Evolutionary conservation across 495 filamentous ascomycete species (phyloP).

Genomic region (Penicillium malachiteum): DNA sequence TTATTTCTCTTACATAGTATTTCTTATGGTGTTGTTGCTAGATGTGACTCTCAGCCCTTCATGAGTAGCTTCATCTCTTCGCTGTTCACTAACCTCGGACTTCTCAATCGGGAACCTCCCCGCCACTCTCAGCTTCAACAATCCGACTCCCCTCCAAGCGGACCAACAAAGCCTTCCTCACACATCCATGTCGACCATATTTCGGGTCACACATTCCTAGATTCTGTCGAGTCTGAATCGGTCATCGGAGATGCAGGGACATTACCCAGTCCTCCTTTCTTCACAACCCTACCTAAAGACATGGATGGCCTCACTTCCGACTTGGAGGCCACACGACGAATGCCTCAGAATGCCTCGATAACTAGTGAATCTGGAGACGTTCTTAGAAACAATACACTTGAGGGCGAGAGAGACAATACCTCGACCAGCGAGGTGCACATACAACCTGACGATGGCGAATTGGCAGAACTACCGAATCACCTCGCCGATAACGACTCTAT

Average conservation of each 20-base stretch:
- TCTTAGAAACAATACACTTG: background rate
- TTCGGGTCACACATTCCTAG: slow-evolving; percentile 11
- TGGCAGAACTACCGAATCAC: background rate
- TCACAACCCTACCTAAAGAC: slow-evolving; percentile 26
- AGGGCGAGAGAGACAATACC: background rate
- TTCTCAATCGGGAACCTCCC: slow-evolving; percentile 72
- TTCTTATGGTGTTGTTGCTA: slow-evolving; percentile 6
- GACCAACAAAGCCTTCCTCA: slow-evolving; percentile 15
- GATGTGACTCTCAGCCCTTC: slow-evolving; percentile 28
- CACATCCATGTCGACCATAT: slow-evolving; percentile 8
- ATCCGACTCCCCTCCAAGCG: slow-evolving; percentile 12
- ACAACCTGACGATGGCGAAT: background rate
- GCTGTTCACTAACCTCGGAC: slow-evolving; percentile 72
- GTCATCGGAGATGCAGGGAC: slow-evolving; percentile 24
- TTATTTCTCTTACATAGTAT: slow-evolving; percentile 1
- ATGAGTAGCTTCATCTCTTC: slow-evolving; percentile 76
- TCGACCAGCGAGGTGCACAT: no score
- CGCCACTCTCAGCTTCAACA: slow-evolving; percentile 28
- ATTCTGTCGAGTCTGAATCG: slow-evolving; percentile 7
- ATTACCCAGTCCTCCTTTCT: slow-evolving; percentile 26
- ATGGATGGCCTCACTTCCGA: slow-evolving; percentile 29
- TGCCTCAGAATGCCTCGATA: slow-evolving; percentile 7
- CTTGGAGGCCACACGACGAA: slow-evolving; percentile 13
- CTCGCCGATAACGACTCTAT: background rate
- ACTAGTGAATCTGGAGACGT: background rate